phyloP scores from a whole-genome alignment of 352 stramenopile genomes.

The Phytophthora megakarya region DNA sequence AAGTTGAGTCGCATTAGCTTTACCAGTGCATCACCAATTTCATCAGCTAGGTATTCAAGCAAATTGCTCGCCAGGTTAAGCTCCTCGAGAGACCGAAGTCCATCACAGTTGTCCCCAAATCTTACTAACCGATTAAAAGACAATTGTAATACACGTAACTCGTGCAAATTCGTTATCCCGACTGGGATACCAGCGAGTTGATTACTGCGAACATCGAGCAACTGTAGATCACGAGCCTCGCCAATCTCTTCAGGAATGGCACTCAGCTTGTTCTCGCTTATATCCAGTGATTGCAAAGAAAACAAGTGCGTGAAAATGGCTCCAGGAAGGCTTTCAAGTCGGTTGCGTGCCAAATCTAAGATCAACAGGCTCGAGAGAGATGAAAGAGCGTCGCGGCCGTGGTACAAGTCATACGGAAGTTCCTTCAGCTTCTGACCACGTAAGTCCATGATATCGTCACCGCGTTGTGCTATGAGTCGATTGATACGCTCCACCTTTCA shows the following conservation, averaged over 20 bases:
- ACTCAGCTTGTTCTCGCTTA: constrained; percentile 61
- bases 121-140: constrained; percentile 47
- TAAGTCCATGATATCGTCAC: constrained; percentile 58
- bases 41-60: constrained; percentile 43
- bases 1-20: constrained; percentile 45
- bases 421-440: constrained; percentile 39
- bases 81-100: constrained; percentile 48
- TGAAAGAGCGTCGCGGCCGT: constrained; percentile 55
- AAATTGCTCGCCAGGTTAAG: constrained; percentile 60
- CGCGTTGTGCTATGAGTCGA: constrained; percentile 55
- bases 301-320: constrained; percentile 67
- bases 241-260: constrained; percentile 56
- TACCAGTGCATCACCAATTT: constrained; percentile 40
- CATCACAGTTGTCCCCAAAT: constrained; percentile 55
- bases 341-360: constrained; percentile 64
- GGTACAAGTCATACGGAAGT: constrained; percentile 49
- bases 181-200: constrained; percentile 39
- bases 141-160: constrained; percentile 56
- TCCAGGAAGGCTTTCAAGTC: constrained; percentile 44
- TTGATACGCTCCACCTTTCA: constrained; percentile 61
- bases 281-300: constrained; percentile 54
- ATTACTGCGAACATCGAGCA: constrained; percentile 60
- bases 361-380: constrained; percentile 70
- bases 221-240: constrained; percentile 51
- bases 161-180: constrained; percentile 30